Evolutionary conservation across 140 eudicot genomes (phyloP), one percentile per base, ranked within the genome.

Genomic region (Bidens hawaiensis): DNA sequence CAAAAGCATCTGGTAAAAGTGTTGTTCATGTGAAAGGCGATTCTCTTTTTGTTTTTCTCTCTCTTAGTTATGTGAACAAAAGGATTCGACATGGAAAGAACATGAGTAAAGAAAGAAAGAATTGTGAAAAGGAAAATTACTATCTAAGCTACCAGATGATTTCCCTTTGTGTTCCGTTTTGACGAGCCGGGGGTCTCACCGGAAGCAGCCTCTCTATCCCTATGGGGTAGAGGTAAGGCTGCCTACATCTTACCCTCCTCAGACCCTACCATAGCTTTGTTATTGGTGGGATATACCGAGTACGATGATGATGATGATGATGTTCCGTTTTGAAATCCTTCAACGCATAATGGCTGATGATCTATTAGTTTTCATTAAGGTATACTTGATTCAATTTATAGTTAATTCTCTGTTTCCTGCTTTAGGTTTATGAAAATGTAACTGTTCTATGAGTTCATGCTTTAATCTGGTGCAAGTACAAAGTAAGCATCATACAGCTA

Each of bases 21-120:
- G 67, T 57, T 62, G 16, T 60, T 71, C 58, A 49, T 64, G 76
- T 75, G 80, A 79, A 79, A 75, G 76, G 59, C 68, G 16, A 38
- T 43, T 30, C 3, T 49, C 48, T 63, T 40, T 45, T 28, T 34
- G 49, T 14, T 26, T 23, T 23, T 23, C 34, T 24, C 59, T 25
- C 33, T 52, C 57, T 46, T 66, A 19, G 38, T 67, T 50, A 15
- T 48, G 56, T 53, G 58, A 64, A 22, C 18, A 54, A 40, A 28
- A 77, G 49, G 57, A 56, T 27, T 65, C 13, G 30, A 66, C 69
- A 50, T 74, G 67, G 52, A 22, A 61, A 49, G 53, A 64, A 7
- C 70, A 83, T 79, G 86, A 74, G 38, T 76, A 68, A 62, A 68
- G 74, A 73, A 41, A 74, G 62, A 55, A 78, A 65, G 76, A 57